A percentile compares a stretch with the other conserved stretches of the same genome.
These are phyloP conservation scores for Hymenoscyphus linearis DNA, from an alignment of 2,329 filamentous ascomycete species.

Conservation along the genomic window DNA sequence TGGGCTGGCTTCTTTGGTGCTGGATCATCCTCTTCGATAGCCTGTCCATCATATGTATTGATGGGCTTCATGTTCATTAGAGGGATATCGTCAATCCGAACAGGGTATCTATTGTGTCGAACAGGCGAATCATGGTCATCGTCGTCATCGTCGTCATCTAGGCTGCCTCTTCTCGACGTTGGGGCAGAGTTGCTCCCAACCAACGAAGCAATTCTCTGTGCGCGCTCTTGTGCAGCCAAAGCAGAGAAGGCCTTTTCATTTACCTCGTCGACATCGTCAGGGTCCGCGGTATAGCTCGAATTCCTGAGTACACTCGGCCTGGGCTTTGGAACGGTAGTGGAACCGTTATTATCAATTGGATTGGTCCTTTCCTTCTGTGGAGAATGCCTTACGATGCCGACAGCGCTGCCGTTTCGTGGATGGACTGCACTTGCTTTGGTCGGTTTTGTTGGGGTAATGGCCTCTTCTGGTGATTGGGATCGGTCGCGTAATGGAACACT, in stretches of 20 bases:
- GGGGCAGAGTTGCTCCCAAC: conserved; percentile 31
- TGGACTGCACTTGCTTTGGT: conserved; percentile 20
- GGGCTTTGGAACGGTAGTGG: conserved; percentile 14
- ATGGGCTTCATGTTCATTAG: conserved; percentile 26
- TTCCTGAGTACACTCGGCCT: conserved; percentile 27
- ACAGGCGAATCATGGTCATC: conserved; percentile 4
- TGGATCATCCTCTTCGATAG: conserved; percentile 19
- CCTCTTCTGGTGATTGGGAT: conserved; percentile 12
- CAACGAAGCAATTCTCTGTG: conserved; percentile 28
- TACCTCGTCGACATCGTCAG: conserved; percentile 17
- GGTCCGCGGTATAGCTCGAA: conserved; percentile 11
- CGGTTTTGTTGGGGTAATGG: conserved; percentile 15
- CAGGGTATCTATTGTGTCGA: conserved; percentile 16
- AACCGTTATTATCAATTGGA: conserved; percentile 24
- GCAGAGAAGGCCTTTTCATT: conserved; percentile 31
- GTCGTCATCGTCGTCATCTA: conserved; percentile 26
- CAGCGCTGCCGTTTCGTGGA: conserved; percentile 26
- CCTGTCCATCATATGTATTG: conserved; percentile 22
- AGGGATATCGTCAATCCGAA: conserved; percentile 32
- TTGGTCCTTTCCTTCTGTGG: conserved; percentile 26
- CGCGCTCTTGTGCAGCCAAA: conserved; percentile 29
- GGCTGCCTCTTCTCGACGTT: conserved; percentile 27
- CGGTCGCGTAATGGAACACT: conserved; percentile 22
- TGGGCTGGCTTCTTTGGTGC: conserved; percentile 14
- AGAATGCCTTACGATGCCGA: conserved; percentile 16